Evolutionary conservation across 768 basidiomycete genomes (phyloP).

Genomic region (Naganishia onofrii): DNA sequence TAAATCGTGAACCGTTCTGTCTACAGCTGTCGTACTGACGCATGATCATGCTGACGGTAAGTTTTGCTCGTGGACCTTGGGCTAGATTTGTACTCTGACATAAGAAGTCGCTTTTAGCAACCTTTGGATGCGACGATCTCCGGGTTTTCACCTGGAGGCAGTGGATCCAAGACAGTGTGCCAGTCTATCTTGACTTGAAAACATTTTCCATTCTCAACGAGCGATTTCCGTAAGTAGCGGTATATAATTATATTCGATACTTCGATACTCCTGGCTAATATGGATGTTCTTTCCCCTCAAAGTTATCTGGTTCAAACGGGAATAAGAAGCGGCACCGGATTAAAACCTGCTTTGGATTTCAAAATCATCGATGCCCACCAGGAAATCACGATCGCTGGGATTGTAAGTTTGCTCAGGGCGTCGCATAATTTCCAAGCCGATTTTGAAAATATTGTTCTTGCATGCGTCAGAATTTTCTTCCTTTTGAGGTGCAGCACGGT

Average conservation of each 20-base stretch:
- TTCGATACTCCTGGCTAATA: too few species aligned
- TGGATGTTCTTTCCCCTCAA: background rate
- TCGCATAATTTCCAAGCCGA: background rate
- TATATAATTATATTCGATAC: too few species aligned
- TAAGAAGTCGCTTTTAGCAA: background rate
- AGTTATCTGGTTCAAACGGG: constrained; percentile 15
- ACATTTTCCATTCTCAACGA: constrained; percentile 14
- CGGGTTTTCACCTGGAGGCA: constrained; percentile 10
- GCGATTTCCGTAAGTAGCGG: constrained; percentile 1
- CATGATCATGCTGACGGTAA: constrained; percentile 18
- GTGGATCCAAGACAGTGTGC: constrained; percentile 9
- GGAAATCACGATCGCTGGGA: constrained; percentile 11
- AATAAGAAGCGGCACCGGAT: background rate
- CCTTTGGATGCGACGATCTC: constrained; percentile 1
- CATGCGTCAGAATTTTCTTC: background rate
- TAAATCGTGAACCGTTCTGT: too few species aligned
- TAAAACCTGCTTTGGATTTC: constrained; percentile 5
- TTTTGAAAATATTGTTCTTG: too few species aligned
- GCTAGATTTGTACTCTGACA: too few species aligned
- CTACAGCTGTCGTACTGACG: constrained; percentile 4
- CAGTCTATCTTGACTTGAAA: constrained; percentile 6
- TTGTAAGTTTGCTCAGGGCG: background rate
- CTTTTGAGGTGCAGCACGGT: constrained; percentile 17
- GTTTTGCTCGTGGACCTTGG: background rate
- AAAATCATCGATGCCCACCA: constrained; percentile 2